Evolutionary conservation across 768 basidiomycete species (phyloP).

Genomic region (Auricularia cornea): DNA sequence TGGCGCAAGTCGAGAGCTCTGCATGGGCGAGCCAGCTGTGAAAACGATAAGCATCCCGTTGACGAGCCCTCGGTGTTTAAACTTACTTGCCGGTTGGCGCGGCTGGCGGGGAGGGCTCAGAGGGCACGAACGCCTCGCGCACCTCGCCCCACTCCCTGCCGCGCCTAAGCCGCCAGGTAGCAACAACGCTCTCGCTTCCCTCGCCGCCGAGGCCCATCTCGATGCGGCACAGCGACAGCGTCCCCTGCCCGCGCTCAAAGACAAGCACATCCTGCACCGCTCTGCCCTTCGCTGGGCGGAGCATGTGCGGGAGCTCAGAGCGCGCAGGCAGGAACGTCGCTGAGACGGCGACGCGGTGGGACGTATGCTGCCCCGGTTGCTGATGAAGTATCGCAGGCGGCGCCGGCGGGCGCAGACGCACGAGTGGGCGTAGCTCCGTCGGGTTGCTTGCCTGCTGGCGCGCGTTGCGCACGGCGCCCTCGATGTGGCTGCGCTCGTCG

Average conservation of each 20-base stretch:
- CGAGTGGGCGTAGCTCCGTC: slow-evolving; percentile 43
- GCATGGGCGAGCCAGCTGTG: slow-evolving; percentile 66
- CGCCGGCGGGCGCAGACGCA: slow-evolving; percentile 38
- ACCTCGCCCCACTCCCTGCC: slow-evolving; percentile 47
- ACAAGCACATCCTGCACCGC: slow-evolving; percentile 59
- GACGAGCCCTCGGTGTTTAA: background rate
- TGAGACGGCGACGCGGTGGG: background rate
- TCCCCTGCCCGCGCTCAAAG: slow-evolving; percentile 53
- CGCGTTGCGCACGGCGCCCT: slow-evolving; percentile 48
- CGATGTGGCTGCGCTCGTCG: slow-evolving; percentile 53
- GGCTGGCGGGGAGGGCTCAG: background rate
- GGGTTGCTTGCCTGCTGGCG: slow-evolving; percentile 36
- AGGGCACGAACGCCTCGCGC: slow-evolving; percentile 23
- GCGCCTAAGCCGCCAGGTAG: slow-evolving; percentile 57
- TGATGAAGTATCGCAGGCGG: slow-evolving; percentile 10
- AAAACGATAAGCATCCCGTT: background rate
- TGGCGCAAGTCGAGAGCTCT: slow-evolving; percentile 70
- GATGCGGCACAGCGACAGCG: slow-evolving; percentile 49
- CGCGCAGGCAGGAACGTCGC: background rate
- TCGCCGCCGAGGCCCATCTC: slow-evolving; percentile 2
- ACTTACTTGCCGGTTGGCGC: background rate
- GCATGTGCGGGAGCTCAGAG: background rate
- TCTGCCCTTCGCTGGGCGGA: slow-evolving; percentile 18
- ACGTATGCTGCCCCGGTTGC: background rate
- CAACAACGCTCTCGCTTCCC: slow-evolving; percentile 25